These are phyloP conservation scores for Talaromyces atroroseus DNA, from an alignment of 2,329 filamentous ascomycete genomes.

Conservation along the genomic window DNA sequence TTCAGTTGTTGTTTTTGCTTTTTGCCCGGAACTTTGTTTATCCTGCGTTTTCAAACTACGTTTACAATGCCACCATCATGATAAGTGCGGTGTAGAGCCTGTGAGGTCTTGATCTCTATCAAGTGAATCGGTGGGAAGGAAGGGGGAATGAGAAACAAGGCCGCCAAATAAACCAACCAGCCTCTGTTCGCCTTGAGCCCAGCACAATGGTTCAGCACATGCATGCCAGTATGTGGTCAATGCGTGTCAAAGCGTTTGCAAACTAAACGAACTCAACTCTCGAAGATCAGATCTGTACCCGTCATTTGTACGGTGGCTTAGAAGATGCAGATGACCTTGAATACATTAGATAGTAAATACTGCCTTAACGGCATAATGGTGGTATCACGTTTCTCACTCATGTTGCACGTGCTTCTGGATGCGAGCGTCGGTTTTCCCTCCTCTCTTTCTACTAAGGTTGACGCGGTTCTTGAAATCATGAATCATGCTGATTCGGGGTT, in stretches of 20 bases:
- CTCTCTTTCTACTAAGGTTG: no score
- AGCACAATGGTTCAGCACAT: slow-evolving; percentile 12
- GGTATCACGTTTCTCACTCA: not conserved
- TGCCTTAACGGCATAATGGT: no score
- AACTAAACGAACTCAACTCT: not conserved
- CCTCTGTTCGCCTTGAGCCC: slow-evolving; percentile 4
- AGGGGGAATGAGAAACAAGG: not conserved
- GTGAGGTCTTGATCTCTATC: not conserved
- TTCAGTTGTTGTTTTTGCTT: no score
- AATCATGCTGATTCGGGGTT: not conserved
- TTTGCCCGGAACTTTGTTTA: not conserved
- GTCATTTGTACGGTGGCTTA: not conserved
- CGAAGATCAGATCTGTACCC: not conserved
- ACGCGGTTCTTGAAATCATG: no score
- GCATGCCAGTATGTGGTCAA: slow-evolving; percentile 15
- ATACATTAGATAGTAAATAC: no score
- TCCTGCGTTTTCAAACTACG: not conserved
- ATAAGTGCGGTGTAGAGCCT: not conserved
- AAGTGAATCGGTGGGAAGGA: not conserved
- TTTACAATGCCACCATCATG: not conserved
- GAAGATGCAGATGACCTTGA: not conserved
- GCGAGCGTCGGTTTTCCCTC: no score
- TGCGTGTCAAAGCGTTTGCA: slow-evolving; percentile 9
- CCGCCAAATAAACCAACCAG: not conserved
- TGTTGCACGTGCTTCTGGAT: not conserved